These are phyloP conservation scores for Diaporthe sp. DNA, from an alignment of 2,329 filamentous ascomycete genomes.

Conservation along the genomic window DNA sequence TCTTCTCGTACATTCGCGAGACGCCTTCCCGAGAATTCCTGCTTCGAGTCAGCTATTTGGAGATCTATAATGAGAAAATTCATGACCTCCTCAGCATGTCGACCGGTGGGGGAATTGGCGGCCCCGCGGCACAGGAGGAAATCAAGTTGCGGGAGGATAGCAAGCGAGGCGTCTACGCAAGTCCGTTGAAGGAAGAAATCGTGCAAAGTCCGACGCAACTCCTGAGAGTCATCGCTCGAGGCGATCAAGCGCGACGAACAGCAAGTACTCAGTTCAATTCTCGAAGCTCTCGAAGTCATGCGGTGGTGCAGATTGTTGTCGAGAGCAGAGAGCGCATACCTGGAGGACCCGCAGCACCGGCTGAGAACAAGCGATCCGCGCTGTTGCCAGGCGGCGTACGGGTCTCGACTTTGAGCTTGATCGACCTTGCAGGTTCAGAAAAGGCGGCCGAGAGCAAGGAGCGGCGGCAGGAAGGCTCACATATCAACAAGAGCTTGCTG, in stretches of 20 bases:
- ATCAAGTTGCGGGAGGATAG: slow-evolving; percentile 97
- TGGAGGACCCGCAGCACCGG: slow-evolving; percentile 54
- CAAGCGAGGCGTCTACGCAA: slow-evolving; percentile 96
- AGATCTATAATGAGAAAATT: slow-evolving; percentile 99
- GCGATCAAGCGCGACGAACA: slow-evolving; percentile 89
- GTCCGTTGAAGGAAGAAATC: slow-evolving; percentile 96
- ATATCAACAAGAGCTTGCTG: slow-evolving; percentile 98
- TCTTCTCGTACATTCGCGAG: slow-evolving; percentile 98
- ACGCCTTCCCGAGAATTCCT: slow-evolving; percentile 95
- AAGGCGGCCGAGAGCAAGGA: slow-evolving; percentile 97
- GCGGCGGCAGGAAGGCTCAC: slow-evolving; percentile 91
- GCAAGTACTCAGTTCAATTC: slow-evolving; percentile 98
- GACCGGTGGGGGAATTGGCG: slow-evolving; percentile 67
- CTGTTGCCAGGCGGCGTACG: slow-evolving; percentile 89
- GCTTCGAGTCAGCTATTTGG: slow-evolving; percentile 94
- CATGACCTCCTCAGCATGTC: slow-evolving; percentile 90
- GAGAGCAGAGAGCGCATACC: slow-evolving; percentile 92
- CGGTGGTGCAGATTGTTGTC: slow-evolving; percentile 98
- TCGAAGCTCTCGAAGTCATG: slow-evolving; percentile 96
- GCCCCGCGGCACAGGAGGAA: slow-evolving; percentile 79
- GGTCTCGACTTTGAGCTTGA: slow-evolving; percentile 94
- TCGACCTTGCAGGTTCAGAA: slow-evolving; percentile 96
- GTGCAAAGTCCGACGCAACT: slow-evolving; percentile 98
- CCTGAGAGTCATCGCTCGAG: slow-evolving; percentile 92
- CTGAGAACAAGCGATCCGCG: slow-evolving; percentile 76